Evolutionary conservation across 768 basidiomycete genomes (phyloP).

Genomic region (Guyanaporus albipodus): DNA sequence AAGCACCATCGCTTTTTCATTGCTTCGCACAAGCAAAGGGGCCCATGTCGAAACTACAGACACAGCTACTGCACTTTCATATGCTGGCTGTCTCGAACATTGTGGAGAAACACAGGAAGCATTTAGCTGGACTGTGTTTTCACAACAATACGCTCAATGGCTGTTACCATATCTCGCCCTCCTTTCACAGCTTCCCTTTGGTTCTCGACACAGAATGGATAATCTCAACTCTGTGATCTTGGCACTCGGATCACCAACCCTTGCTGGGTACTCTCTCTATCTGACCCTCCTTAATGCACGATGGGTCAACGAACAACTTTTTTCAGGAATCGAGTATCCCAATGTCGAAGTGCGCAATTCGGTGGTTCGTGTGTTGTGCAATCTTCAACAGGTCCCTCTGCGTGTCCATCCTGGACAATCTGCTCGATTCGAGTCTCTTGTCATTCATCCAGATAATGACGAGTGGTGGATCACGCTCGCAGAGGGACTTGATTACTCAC

Average conservation of each 20-base stretch:
- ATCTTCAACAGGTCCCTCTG: conserved; percentile 42
- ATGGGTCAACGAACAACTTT: conserved; percentile 35
- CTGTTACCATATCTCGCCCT: conserved; percentile 47
- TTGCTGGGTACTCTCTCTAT: conserved; percentile 44
- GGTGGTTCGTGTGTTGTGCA: conserved; percentile 34
- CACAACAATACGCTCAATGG: conserved; percentile 42
- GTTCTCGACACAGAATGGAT: conserved; percentile 36
- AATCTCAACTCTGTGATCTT: conserved; percentile 42
- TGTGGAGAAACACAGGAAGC: conserved; percentile 13
- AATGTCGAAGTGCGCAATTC: not conserved
- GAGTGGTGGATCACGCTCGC: conserved; percentile 38
- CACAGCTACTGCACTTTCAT: conserved; percentile 10
- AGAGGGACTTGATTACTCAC: conserved; percentile 34
- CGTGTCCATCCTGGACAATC: conserved; percentile 25
- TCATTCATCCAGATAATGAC: conserved; percentile 41
- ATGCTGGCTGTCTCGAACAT: not conserved
- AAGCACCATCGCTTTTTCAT: conserved; percentile 8
- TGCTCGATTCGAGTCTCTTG: conserved; percentile 36
- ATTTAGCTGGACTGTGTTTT: conserved; percentile 23
- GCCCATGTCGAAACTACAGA: not conserved
- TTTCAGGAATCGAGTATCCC: conserved; percentile 31
- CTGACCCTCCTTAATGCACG: conserved; percentile 42
- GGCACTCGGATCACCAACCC: conserved; percentile 41
- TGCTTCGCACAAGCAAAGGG: conserved; percentile 13
- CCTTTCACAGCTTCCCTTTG: conserved; percentile 49